Evolutionary conservation across 2,329 filamentous ascomycete genomes (phyloP).

Genomic region (Falciphora oryzae): DNA sequence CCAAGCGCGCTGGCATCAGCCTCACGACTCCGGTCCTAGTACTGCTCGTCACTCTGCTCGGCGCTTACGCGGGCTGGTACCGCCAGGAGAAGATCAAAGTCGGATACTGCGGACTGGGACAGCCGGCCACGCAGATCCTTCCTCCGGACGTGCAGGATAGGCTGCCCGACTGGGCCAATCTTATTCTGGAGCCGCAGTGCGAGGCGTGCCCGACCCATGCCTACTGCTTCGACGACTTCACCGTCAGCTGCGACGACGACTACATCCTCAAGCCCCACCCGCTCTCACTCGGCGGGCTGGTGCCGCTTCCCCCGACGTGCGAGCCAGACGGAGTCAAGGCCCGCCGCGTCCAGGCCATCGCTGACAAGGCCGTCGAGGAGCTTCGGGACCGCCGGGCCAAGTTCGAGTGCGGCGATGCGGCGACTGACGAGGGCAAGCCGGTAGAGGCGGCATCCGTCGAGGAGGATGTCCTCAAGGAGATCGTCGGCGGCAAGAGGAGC

Average conservation of each 20-base stretch:
- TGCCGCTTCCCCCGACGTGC: constrained; percentile 86
- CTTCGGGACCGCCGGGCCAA: constrained; percentile 79
- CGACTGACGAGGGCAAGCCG: constrained; percentile 53
- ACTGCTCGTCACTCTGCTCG: constrained; percentile 63
- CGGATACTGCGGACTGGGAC: constrained; percentile 86
- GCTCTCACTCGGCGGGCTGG: constrained; percentile 68
- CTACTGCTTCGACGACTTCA: constrained; percentile 74
- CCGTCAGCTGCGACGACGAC: constrained; percentile 75
- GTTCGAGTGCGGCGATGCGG: constrained; percentile 78
- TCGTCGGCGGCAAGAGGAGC: constrained; percentile 68
- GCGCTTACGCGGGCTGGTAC: constrained; percentile 75
- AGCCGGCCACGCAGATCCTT: constrained; percentile 47
- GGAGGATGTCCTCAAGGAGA: constrained; percentile 71
- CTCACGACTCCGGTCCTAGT: constrained; percentile 64
- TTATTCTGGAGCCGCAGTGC: constrained; percentile 71
- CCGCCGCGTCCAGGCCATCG: constrained; percentile 77
- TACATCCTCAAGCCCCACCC: constrained; percentile 84
- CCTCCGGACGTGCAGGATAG: constrained; percentile 28
- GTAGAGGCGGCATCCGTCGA: constrained; percentile 52
- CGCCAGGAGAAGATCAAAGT: constrained; percentile 94
- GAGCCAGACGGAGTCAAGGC: constrained; percentile 93
- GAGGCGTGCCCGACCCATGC: constrained; percentile 89
- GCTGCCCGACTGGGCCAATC: constrained; percentile 67
- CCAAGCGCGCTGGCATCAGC: constrained; percentile 34
- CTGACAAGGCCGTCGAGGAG: constrained; percentile 81